These are phyloP conservation scores for Aspergillus bertholletiae DNA, from an alignment of 495 filamentous ascomycete species.

Conservation along the genomic window DNA sequence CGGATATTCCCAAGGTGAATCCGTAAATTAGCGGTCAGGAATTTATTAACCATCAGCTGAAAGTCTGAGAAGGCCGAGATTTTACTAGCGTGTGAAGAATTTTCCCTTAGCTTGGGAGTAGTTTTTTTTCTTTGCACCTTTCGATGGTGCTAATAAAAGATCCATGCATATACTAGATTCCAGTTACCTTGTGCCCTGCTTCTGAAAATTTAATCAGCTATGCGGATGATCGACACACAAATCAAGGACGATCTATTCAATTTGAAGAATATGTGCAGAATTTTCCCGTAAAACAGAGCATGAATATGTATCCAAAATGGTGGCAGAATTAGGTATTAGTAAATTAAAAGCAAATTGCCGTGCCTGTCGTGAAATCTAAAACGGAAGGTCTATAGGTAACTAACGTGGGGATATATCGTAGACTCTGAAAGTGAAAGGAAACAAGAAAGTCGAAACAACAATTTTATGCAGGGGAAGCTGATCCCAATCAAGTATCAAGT, in stretches of 20 bases:
- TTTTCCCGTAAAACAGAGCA: background rate
- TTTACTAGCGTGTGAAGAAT: background rate
- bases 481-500: conserved; percentile 5
- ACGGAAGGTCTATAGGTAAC: background rate
- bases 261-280: background rate
- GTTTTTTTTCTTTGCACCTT: background rate
- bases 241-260: background rate
- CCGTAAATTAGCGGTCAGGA: background rate
- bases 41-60: background rate
- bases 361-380: background rate
- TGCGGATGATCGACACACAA: background rate
- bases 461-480: too few species aligned
- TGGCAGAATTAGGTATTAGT: background rate
- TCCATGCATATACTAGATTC: background rate
- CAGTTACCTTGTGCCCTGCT: background rate
- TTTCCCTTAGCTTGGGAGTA: background rate
- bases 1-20: background rate
- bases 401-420: background rate
- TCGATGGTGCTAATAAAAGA: background rate
- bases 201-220: background rate
- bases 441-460: background rate
- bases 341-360: background rate
- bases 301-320: background rate
- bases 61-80: background rate
- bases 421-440: background rate